phyloP scores from a whole-genome alignment of 306 rosid genomes.

The Castanea sativa region DNA sequence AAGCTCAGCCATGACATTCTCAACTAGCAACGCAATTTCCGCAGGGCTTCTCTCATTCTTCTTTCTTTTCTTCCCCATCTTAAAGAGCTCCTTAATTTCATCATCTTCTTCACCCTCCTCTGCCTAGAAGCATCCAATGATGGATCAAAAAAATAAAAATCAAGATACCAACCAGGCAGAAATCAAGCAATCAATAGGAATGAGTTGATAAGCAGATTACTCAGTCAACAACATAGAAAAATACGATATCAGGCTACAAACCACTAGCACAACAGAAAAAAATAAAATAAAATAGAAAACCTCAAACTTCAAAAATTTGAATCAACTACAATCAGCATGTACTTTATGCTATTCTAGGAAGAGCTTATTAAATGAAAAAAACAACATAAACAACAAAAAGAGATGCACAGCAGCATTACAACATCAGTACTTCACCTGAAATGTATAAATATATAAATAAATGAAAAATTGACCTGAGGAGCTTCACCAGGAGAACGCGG shows the following conservation, averaged over 20 bases:
- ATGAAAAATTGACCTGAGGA: conserved; percentile 64
- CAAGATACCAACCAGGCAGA: conserved; percentile 9
- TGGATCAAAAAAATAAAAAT: not conserved
- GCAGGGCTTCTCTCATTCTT: conserved; percentile 90
- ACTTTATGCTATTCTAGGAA: not conserved
- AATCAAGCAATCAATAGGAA: not conserved
- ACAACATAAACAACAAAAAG: not conserved
- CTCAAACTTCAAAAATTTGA: not conserved
- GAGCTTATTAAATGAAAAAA: not conserved
- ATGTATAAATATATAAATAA: too few relatives aligned
- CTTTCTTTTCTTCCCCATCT: conserved; percentile 79
- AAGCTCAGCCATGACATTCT: conserved; percentile 96
- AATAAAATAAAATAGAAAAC: too few relatives aligned
- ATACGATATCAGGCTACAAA: not conserved
- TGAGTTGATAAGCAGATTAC: not conserved
- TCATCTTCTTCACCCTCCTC: conserved; percentile 91
- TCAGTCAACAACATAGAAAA: not conserved
- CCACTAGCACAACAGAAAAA: not conserved
- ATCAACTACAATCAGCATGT: not conserved
- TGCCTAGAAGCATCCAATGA: conserved; percentile 53
- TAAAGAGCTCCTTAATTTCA: conserved; percentile 71
- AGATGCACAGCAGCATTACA: not conserved
- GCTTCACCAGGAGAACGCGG: conserved; percentile 65
- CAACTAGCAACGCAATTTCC: conserved; percentile 84
- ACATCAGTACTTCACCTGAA: not conserved